Conservation (phyloP, 2,329 filamentous ascomycete species). For the Fusarium pseudoanthophilum region DNA sequence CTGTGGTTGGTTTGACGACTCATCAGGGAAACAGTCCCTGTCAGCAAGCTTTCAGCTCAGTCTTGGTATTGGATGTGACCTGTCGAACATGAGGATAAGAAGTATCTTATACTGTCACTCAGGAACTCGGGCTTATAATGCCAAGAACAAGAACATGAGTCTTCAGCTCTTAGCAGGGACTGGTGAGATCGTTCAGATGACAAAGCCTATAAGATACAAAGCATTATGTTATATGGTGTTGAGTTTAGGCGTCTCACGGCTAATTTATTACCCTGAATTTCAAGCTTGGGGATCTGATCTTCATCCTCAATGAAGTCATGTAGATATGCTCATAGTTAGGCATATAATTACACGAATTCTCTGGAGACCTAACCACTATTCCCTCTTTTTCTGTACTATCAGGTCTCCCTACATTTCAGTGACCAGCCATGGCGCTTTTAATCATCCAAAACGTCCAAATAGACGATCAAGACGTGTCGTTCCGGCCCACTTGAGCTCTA, state of each 20-base stretch:
- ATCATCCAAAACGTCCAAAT: not conserved
- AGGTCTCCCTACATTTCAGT: not conserved
- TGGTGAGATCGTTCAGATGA: too few species aligned
- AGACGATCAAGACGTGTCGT: not conserved
- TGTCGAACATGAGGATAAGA: not conserved
- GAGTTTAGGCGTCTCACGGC: not conserved
- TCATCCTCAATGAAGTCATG: too few species aligned
- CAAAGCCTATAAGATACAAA: not conserved
- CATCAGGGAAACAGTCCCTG: not conserved
- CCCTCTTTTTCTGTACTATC: not conserved
- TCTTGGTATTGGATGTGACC: not conserved
- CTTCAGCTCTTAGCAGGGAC: not conserved
- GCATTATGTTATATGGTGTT: too few species aligned
- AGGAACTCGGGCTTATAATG: not conserved
- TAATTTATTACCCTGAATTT: not conserved
- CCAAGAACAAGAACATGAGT: not conserved
- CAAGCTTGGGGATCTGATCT: too few species aligned
- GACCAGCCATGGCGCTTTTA: not conserved
- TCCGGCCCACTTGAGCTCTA: slow-evolving; percentile 10
- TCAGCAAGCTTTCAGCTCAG: not conserved
- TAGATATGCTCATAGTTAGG: not conserved
- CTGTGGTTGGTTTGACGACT: not conserved
- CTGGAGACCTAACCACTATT: not conserved
- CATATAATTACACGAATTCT: not conserved
- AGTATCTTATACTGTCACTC: not conserved